A percentile compares a stretch with the other conserved stretches of the same genome.
These are phyloP conservation scores for Curvularia spicifera DNA, from an alignment of 2,329 filamentous ascomycete species.

Conservation along the genomic window DNA sequence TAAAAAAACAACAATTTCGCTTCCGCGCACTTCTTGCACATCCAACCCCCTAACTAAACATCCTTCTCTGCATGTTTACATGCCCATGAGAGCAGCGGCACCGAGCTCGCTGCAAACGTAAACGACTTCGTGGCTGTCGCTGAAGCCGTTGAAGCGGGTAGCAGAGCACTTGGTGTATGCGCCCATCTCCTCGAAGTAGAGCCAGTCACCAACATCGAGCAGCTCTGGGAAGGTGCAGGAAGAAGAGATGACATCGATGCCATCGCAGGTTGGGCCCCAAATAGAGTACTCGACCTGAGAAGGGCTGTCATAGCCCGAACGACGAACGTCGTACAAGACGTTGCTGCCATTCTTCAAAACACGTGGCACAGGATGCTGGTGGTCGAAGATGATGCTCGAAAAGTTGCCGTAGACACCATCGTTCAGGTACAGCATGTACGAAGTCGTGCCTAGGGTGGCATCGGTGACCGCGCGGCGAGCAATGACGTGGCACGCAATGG, in stretches of 20 bases:
- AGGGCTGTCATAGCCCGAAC: slow-evolving; percentile 54
- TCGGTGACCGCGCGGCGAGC: slow-evolving; percentile 87
- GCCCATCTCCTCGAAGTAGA: slow-evolving; percentile 99
- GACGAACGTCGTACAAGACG: slow-evolving; percentile 60
- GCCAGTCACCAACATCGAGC: slow-evolving; percentile 93
- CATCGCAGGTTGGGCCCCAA: slow-evolving; percentile 98
- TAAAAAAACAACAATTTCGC: not conserved
- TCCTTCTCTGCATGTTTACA: slow-evolving; percentile 20
- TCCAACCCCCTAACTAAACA: no score
- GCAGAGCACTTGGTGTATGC: slow-evolving; percentile 98
- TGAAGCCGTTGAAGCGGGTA: slow-evolving; percentile 97
- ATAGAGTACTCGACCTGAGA: slow-evolving; percentile 82
- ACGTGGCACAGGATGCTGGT: slow-evolving; percentile 87
- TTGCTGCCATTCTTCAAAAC: slow-evolving; percentile 70
- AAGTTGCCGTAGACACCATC: slow-evolving; percentile 99
- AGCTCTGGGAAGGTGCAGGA: slow-evolving; percentile 77
- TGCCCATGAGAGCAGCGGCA: slow-evolving; percentile 71
- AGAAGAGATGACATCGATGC: slow-evolving; percentile 91
- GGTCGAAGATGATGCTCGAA: slow-evolving; percentile 98
- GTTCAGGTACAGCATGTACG: slow-evolving; percentile 97
- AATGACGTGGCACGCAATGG: slow-evolving; percentile 93
- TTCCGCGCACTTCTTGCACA: not conserved
- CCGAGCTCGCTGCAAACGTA: slow-evolving; percentile 95
- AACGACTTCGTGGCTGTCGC: slow-evolving; percentile 87
- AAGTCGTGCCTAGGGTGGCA: slow-evolving; percentile 67